A percentile compares a stretch with the other conserved stretches of the same genome.
Evolutionary conservation across 73 alveolate genomes (phyloP).

Genomic region (Blepharisma japonicum): DNA sequence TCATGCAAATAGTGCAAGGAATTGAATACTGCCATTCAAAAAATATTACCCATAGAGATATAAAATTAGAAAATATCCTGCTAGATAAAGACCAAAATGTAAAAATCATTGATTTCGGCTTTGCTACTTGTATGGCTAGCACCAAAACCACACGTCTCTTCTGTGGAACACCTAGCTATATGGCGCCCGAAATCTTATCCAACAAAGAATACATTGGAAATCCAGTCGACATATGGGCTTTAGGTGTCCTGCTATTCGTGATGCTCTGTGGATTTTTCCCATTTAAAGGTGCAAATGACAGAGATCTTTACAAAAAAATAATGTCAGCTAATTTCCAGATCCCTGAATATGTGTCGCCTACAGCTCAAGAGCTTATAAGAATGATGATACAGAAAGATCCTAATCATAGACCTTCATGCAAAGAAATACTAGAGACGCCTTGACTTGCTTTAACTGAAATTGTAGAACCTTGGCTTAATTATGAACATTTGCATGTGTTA

Average conservation of each 20-base stretch:
- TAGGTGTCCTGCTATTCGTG: conserved; percentile 90
- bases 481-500: too few relatives aligned
- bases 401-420: conserved; percentile 55
- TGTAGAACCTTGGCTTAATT: neutral
- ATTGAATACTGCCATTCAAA: conserved; percentile 57
- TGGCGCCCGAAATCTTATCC: conserved; percentile 96
- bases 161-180: conserved; percentile 97
- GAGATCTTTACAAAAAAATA: conserved; percentile 79
- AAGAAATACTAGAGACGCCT: conserved; percentile 59
- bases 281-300: conserved; percentile 82
- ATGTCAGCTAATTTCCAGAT: conserved; percentile 49
- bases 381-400: conserved; percentile 72
- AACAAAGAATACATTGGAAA: conserved; percentile 85
- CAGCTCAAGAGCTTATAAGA: conserved; percentile 58
- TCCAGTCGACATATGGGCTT: conserved; percentile 93
- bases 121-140: conserved; percentile 66
- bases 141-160: conserved; percentile 62
- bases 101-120: conserved; percentile 87
- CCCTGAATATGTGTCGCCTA: conserved; percentile 54
- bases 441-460: conserved; percentile 49
- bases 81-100: conserved; percentile 38
- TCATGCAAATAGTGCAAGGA: conserved; percentile 58
- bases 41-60: conserved; percentile 71
- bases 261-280: conserved; percentile 86
- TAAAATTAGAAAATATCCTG: conserved; percentile 71